Conservation (phyloP, 139 green algal species). For the Zygnema circumcarinatum region DNA sequence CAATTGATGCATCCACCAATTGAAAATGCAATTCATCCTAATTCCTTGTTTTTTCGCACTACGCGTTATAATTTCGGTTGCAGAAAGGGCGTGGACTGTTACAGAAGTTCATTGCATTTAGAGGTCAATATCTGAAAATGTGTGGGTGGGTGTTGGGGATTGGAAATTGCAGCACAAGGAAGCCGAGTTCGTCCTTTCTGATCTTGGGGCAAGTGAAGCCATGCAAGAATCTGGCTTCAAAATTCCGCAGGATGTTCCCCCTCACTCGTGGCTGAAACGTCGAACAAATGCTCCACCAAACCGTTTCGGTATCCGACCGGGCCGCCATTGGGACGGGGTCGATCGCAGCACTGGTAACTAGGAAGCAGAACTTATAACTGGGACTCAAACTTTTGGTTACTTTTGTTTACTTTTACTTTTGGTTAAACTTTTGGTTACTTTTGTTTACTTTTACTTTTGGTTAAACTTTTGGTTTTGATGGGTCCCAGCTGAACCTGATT, state of each 20-base stretch:
- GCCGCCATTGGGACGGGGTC: slow-evolving; percentile 97
- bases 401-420: slow-evolving; percentile 9
- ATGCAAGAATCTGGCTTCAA: slow-evolving; percentile 75
- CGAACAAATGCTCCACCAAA: slow-evolving; percentile 80
- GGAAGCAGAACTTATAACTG: background rate
- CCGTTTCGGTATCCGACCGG: slow-evolving; percentile 89
- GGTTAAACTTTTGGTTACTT: background rate
- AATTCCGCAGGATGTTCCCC: slow-evolving; percentile 90
- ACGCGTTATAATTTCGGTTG: too few species aligned
- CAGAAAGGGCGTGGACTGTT: too few species aligned
- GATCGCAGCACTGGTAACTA: slow-evolving; percentile 84
- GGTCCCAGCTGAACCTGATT: too few species aligned
- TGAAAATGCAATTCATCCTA: too few species aligned
- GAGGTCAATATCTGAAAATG: too few species aligned
- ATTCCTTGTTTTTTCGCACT: too few species aligned
- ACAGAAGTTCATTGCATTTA: too few species aligned
- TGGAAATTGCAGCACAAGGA: background rate
- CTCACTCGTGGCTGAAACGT: slow-evolving; percentile 90
- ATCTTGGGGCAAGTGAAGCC: slow-evolving; percentile 22
- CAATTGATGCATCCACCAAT: too few species aligned
- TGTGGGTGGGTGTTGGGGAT: too few species aligned
- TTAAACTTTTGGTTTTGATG: background rate
- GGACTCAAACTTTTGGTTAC: background rate
- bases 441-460: background rate
- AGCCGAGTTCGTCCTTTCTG: slow-evolving; percentile 12